These are phyloP conservation scores for Solanum corneliomulleri DNA, from an alignment of 257 asterid species.

Conservation along the genomic window DNA sequence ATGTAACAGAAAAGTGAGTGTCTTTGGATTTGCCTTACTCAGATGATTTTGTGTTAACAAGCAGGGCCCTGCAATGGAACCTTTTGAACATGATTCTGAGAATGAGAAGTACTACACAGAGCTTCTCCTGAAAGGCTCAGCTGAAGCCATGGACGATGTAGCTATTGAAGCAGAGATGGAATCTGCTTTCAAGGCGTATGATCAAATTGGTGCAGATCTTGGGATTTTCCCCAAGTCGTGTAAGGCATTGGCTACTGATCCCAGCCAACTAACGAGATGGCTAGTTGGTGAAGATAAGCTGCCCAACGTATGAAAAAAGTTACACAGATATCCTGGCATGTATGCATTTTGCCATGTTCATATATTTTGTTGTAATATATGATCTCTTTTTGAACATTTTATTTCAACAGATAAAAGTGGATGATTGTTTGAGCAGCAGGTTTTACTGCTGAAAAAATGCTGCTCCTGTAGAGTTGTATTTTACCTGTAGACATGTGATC, in stretches of 20 bases:
- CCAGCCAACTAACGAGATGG: conserved; percentile 94
- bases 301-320: conserved; percentile 8
- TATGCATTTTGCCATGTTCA: background rate
- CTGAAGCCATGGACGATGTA: conserved; percentile 48
- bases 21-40: background rate
- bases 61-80: conserved; percentile 85
- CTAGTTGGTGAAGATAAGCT: conserved; percentile 74
- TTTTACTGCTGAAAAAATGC: background rate
- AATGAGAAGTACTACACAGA: conserved; percentile 64
- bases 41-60: background rate
- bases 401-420: background rate
- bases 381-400: background rate
- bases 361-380: background rate
- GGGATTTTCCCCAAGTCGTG: conserved; percentile 84
- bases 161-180: conserved; percentile 70
- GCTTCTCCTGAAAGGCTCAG: conserved; percentile 40
- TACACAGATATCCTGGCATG: background rate
- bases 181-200: conserved; percentile 41
- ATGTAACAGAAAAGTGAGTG: background rate
- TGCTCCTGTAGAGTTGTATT: conserved; percentile 1
- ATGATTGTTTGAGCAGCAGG: background rate
- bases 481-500: background rate
- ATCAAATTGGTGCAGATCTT: conserved; percentile 53
- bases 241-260: conserved; percentile 56
- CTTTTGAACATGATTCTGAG: conserved; percentile 58